These are phyloP conservation scores for Annona squamosa DNA, from an alignment of 164 flowering plant species.

Conservation along the genomic window DNA sequence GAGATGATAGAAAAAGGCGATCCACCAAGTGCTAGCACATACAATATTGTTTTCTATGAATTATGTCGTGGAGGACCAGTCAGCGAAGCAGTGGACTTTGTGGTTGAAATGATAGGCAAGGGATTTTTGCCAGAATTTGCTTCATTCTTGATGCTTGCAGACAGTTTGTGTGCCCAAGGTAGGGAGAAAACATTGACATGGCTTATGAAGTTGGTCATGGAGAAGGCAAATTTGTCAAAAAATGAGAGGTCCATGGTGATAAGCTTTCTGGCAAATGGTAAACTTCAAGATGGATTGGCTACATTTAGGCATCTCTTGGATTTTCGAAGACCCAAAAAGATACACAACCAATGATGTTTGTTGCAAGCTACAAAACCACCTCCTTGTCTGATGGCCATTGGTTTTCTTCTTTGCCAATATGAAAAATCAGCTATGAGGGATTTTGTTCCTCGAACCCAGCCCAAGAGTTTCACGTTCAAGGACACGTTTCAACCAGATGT, in stretches of 20 bases:
- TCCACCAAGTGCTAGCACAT: constrained; percentile 67
- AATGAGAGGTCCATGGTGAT: constrained; percentile 51
- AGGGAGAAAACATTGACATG: constrained; percentile 64
- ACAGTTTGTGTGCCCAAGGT: constrained; percentile 61
- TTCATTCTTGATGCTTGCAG: constrained; percentile 67
- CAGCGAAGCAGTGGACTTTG: constrained; percentile 71
- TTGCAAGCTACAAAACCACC: background rate
- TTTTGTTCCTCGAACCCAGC: no score
- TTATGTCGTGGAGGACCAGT: constrained; percentile 83
- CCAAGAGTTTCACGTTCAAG: no score
- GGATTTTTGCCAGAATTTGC: constrained; percentile 70
- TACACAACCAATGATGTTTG: constrained; percentile 19
- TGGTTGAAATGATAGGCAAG: constrained; percentile 58
- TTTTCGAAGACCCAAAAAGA: constrained; percentile 28
- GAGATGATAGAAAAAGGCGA: constrained; percentile 69
- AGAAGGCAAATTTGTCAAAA: constrained; percentile 39
- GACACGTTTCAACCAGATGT: no score
- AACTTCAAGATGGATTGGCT: constrained; percentile 70
- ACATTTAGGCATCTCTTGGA: constrained; percentile 46
- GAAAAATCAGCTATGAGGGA: background rate
- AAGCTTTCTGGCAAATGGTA: constrained; percentile 59
- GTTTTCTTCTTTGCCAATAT: background rate
- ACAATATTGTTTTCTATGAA: constrained; percentile 73
- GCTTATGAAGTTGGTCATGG: constrained; percentile 57
- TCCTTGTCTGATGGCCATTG: background rate